Base-by-base conservation (phyloP, 2,329 filamentous ascomycete genomes). In the Cordyceps farinosa region DNA sequence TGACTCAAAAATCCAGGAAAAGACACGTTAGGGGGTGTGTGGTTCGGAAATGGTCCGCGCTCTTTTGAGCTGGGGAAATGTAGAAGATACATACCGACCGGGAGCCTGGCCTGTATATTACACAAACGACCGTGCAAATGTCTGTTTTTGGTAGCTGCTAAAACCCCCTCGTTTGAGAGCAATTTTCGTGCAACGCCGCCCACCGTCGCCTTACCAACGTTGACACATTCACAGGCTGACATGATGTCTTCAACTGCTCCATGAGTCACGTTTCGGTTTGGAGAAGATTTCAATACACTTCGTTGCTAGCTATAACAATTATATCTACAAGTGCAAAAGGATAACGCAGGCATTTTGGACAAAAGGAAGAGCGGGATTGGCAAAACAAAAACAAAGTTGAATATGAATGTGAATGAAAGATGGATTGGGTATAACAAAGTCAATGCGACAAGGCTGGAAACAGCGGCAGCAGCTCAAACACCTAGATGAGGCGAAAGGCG, bases 341-440 rank as follows among this genome's bases (percentile, higher is more conserved):
- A 10, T 40, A 13, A 9, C 45, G 2, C 6, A 48, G 15, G 45
- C 45, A 47, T 47, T 10, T 48, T 29, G 11, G 29, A 27, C 27
- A 29, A 48, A 30, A 30, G 5, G 22, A 29, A 15, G 6, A 30
- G 27, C 27, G 22, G 22, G 22, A 22, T 22, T 22, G 22, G 22
- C 22, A 22, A 22, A 22, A 22, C 38, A 36, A n/a, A 5, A 22
- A 38, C 40, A 40, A 15, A 52, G 2, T 10, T 13, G 38, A n/a
- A 30, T 29, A 10, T 55, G 38, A n/a, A 30, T 29, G 15, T 55
- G 32, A 32, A 30, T 36, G n/a, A 51, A 40, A 61, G 17, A 45
- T 30, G 38, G 29, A 52, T 53, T 55, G 59, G 59, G 59, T 61
- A 61, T 55, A 55, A 54, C 50, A 54, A 52, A 54, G 47, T 55